phyloP scores from a whole-genome alignment of 2,329 filamentous ascomycete genomes.

The Scolecobasidium constrictum region DNA sequence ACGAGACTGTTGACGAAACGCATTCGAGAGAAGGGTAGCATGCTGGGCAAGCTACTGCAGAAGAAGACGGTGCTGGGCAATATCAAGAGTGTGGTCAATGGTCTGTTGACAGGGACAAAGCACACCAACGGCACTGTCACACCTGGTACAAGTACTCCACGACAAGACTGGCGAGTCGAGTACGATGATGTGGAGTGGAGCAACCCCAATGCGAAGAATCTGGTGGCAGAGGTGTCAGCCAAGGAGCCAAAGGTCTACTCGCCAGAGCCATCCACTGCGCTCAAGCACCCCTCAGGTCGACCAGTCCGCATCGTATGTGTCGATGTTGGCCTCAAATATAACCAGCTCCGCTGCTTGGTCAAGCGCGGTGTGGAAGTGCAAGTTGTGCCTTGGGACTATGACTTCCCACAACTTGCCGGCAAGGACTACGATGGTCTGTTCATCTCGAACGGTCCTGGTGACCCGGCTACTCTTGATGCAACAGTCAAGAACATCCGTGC shows the following conservation, averaged over 20 bases:
- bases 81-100: slow-evolving; percentile 25
- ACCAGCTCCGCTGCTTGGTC: slow-evolving; percentile 89
- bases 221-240: slow-evolving; percentile 90
- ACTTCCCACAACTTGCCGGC: slow-evolving; percentile 65
- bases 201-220: slow-evolving; percentile 84
- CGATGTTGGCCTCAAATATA: slow-evolving; percentile 97
- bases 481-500: slow-evolving; percentile 72
- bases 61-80: slow-evolving; percentile 31
- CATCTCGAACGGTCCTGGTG: slow-evolving; percentile 94
- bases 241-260: slow-evolving; percentile 77
- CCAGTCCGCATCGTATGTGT: slow-evolving; percentile 80
- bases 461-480: slow-evolving; percentile 71
- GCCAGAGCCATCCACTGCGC: slow-evolving; percentile 56
- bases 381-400: slow-evolving; percentile 92
- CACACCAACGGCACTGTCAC: slow-evolving; percentile 20
- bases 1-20: slow-evolving; percentile 88
- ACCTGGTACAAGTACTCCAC: slow-evolving; percentile 21
- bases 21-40: slow-evolving; percentile 87
- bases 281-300: slow-evolving; percentile 82
- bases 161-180: slow-evolving; percentile 38
- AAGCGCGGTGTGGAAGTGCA: slow-evolving; percentile 86
- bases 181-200: slow-evolving; percentile 83
- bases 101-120: slow-evolving; percentile 22
- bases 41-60: slow-evolving; percentile 83
- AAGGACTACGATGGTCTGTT: slow-evolving; percentile 93